phyloP scores from a whole-genome alignment of 371 early-diverging fungal species.

The Mucor indicus region DNA sequence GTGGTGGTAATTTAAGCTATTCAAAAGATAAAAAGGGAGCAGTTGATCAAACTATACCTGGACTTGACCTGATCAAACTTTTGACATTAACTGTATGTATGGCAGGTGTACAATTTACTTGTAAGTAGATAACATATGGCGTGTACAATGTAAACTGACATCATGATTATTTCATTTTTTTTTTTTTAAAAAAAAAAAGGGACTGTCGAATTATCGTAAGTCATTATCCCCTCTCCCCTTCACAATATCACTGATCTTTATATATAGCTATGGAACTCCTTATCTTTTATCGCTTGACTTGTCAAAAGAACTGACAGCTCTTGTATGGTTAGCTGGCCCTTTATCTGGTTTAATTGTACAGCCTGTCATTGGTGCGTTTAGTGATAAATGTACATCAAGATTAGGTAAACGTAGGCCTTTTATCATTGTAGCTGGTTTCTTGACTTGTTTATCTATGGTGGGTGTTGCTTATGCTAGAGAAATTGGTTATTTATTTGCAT shows the following conservation, averaged over 20 bases:
- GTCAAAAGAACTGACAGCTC: constrained; percentile 59
- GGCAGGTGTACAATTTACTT: constrained; percentile 60
- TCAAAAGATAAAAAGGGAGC: not conserved
- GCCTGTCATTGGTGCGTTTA: constrained; percentile 67
- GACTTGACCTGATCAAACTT: constrained; percentile 19
- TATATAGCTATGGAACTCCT: constrained; percentile 69
- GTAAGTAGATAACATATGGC: constrained; percentile 27
- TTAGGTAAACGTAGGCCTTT: constrained; percentile 64
- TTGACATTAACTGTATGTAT: constrained; percentile 44
- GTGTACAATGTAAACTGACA: constrained; percentile 1
- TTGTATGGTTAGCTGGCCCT: constrained; percentile 82
- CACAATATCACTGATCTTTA: not conserved
- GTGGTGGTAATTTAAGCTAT: constrained; percentile 13
- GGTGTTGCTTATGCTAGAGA: constrained; percentile 69
- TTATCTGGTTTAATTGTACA: constrained; percentile 74
- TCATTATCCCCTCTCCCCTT: not conserved
- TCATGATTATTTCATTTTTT: constrained; percentile 10
- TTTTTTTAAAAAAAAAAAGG: constrained; percentile 21
- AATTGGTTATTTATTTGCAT: constrained; percentile 24
- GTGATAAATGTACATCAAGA: constrained; percentile 57
- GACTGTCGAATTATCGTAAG: constrained; percentile 55
- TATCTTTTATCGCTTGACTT: constrained; percentile 68
- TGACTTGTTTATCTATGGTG: constrained; percentile 59
- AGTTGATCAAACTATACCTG: constrained; percentile 12
- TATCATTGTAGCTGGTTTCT: constrained; percentile 54